These are phyloP conservation scores for Fonsecaea erecta DNA, from an alignment of 2,329 filamentous ascomycete genomes.

Conservation along the genomic window DNA sequence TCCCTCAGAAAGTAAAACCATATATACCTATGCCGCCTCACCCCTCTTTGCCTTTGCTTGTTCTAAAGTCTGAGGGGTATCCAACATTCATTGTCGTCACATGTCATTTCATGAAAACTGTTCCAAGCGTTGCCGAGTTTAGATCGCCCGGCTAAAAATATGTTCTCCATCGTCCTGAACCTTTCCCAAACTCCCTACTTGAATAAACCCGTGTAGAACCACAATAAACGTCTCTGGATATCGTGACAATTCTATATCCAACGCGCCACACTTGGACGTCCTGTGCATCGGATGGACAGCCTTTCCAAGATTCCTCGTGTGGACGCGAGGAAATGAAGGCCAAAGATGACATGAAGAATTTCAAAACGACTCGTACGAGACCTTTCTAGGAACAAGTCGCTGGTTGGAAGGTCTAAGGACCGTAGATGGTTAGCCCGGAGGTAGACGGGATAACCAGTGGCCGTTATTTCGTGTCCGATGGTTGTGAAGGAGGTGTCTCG, in stretches of 20 bases:
- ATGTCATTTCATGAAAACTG: slow-evolving; percentile 20
- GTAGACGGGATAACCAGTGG: neutral
- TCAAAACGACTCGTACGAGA: neutral
- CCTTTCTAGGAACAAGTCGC: neutral
- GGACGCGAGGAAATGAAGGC: neutral
- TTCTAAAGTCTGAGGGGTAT: slow-evolving; percentile 22
- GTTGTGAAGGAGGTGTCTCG: slow-evolving; percentile 3
- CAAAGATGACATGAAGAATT: neutral
- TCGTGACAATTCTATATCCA: slow-evolving; percentile 11
- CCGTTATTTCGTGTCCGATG: slow-evolving; percentile 8
- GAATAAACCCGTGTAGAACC: slow-evolving; percentile 4
- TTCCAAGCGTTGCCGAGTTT: slow-evolving; percentile 14
- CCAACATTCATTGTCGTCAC: slow-evolving; percentile 26
- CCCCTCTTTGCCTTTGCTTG: neutral
- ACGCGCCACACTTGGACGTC: neutral
- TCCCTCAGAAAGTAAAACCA: neutral
- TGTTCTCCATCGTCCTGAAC: slow-evolving; percentile 2
- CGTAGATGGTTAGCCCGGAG: too few species aligned
- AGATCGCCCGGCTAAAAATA: neutral
- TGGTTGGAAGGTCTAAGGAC: neutral
- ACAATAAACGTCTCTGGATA: slow-evolving; percentile 7
- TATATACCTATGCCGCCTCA: neutral
- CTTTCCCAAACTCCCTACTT: slow-evolving; percentile 5
- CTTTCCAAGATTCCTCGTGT: neutral
- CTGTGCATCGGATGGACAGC: neutral